Evolutionary conservation across 1,284 basidiomycete species (phyloP), one percentile per base, ranked within the genome.

Genomic region (Apiotrichum mycotoxinovorans): DNA sequence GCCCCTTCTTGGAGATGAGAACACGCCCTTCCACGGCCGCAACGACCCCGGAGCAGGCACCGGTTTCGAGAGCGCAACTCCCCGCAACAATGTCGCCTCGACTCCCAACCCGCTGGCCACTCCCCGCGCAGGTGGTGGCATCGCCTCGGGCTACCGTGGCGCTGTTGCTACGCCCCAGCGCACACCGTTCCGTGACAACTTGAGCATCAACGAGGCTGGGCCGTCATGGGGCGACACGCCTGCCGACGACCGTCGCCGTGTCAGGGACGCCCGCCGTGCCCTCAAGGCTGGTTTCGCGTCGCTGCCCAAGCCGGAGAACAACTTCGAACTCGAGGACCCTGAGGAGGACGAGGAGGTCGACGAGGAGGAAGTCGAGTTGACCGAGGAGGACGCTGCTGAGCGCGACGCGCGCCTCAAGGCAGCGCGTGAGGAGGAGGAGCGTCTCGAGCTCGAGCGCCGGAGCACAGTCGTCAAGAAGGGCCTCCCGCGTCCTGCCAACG

Each of bases 41-140:
- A 82, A 80, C 26, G 47, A 50, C 11, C 42, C 42, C 2, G 86
- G 85, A 20, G 63, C 66, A 3, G 89, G 89, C 15, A 92, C 91
- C 8, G 94, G 93, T 1, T 95, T 91, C 70, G 90, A 91, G 70
- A 83, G 91, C 46, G 92, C 91, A 0, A 95, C 92, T 1, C 94
- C 95, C 25, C 85, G 84, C n/a, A 88, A 90, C 66, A 84, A 86
- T 65, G 85, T 89, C 18, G 83, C 89, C 0, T 91, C 94, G 61
- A 98, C 95, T 0, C 94, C 95, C 7, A 98, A 98, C 78, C 95
- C 94, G 4, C 84, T 98, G 11, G 87, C 90, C 12, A 97, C 94
- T 0, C 92, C 92, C 10, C 83, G 82, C 27, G 58, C 66, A 4
- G 67, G 69, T 12, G 78, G 78, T 12, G 78, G 74, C 4, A 79